Percentiles rank a stretch among this genome's conserved stretches.
phyloP scores from a whole-genome alignment of 2,329 filamentous ascomycete species.

The Talaromyces sp. region DNA sequence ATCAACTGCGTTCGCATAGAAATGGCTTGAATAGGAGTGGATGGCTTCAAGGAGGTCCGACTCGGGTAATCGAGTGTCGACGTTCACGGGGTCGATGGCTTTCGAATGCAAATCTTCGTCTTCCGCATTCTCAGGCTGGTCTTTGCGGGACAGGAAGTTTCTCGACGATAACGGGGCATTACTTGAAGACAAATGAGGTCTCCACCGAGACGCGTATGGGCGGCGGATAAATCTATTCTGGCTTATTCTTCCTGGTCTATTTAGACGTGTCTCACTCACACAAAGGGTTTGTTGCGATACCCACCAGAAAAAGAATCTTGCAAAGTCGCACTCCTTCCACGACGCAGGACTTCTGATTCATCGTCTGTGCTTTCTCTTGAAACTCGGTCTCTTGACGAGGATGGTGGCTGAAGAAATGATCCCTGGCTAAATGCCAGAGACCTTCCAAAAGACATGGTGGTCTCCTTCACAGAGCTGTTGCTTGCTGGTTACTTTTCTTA shows the following conservation, averaged over 20 bases:
- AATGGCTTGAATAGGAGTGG: conserved; percentile 54
- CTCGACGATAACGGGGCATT: conserved; percentile 47
- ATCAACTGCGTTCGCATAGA: conserved; percentile 39
- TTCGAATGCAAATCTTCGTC: conserved; percentile 54
- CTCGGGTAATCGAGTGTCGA: conserved; percentile 42
- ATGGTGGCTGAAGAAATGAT: conserved; percentile 11
- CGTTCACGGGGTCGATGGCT: conserved; percentile 37
- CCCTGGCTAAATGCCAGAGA: conserved; percentile 18
- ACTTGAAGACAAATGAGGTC: conserved; percentile 29
- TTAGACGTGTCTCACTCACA: conserved; percentile 10
- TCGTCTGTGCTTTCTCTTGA: background rate
- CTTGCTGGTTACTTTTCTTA: background rate
- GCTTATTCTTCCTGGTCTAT: conserved; percentile 33
- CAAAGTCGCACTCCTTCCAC: conserved; percentile 40
- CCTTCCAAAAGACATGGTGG: conserved; percentile 17
- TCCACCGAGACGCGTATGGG: conserved; percentile 21
- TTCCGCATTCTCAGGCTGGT: conserved; percentile 47
- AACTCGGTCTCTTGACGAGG: conserved; percentile 4
- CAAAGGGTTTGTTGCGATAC: background rate
- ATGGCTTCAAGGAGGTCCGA: conserved; percentile 54
- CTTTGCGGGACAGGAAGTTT: conserved; percentile 52
- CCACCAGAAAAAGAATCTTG: conserved; percentile 57
- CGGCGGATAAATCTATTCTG: background rate
- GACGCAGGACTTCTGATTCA: conserved; percentile 2
- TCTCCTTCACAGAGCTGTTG: background rate